Evolutionary conservation across 1,284 basidiomycete genomes (phyloP).

Genomic region (Trametes versicolor): DNA sequence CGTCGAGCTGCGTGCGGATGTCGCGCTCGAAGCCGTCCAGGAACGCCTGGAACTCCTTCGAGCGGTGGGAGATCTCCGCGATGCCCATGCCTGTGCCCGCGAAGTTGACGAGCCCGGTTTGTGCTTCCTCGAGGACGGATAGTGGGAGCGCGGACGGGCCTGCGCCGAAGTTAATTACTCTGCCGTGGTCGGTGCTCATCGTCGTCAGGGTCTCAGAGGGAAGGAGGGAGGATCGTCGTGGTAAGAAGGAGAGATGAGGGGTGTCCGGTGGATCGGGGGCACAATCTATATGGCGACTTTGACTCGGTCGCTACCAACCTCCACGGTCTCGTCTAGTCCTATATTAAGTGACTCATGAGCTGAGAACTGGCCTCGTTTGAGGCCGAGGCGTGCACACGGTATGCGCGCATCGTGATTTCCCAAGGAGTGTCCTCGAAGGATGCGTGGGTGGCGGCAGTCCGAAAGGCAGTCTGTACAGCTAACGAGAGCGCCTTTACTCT

Average conservation of each 20-base stretch:
- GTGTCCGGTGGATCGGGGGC: constrained; percentile 8
- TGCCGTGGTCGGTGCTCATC: constrained; percentile 45
- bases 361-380: constrained; percentile 2
- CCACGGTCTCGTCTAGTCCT: not conserved
- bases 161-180: constrained; percentile 89
- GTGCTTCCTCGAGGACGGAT: constrained; percentile 83
- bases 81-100: constrained; percentile 91
- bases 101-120: constrained; percentile 87
- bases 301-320: constrained; percentile 13
- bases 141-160: constrained; percentile 91
- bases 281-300: constrained; percentile 4
- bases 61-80: constrained; percentile 94
- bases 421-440: not conserved
- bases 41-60: constrained; percentile 85
- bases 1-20: constrained; percentile 78
- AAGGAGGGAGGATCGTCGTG: constrained; percentile 15
- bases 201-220: constrained; percentile 3
- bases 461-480: not conserved
- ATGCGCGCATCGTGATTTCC: not conserved
- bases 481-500: not conserved
- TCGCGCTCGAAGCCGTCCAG: constrained; percentile 73
- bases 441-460: not conserved
- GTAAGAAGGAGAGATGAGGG: constrained; percentile 8
- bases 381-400: not conserved
- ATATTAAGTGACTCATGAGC: constrained; percentile 3